A percentile compares a stretch with the other conserved stretches of the same genome.
Evolutionary conservation across 73 alveolate species (phyloP).

Genomic region (Loxodes magnus): DNA sequence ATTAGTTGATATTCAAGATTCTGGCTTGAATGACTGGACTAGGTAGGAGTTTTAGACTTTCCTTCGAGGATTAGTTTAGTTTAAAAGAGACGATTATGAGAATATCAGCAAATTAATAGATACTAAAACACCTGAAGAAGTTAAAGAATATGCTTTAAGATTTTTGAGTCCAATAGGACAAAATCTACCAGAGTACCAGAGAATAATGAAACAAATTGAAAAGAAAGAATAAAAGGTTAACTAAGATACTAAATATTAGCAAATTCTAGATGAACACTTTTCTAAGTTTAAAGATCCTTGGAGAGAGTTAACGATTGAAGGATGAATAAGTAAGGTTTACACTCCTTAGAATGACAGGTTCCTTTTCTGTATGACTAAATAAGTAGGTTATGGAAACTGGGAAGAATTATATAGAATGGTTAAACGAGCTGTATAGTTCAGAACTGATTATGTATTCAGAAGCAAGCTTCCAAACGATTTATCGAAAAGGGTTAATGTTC

Average conservation of each 20-base stretch:
- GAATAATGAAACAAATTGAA: conserved; percentile 75
- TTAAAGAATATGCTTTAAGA: conserved; percentile 61
- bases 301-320: conserved; percentile 54
- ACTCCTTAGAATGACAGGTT: conserved; percentile 61
- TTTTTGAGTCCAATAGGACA: conserved; percentile 85
- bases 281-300: conserved; percentile 34
- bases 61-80: conserved; percentile 54
- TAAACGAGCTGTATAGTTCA: conserved; percentile 69
- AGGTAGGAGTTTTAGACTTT: conserved; percentile 57
- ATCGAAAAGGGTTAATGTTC: conserved; percentile 83
- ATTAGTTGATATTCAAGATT: conserved; percentile 27
- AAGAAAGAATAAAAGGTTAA: conserved; percentile 62
- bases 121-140: conserved; percentile 76
- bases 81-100: conserved; percentile 48
- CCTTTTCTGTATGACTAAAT: conserved; percentile 70
- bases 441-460: conserved; percentile 85
- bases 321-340: conserved; percentile 60
- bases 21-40: conserved; percentile 75
- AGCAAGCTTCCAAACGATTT: conserved; percentile 88
- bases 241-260: conserved; percentile 38
- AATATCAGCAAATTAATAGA: conserved; percentile 39
- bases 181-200: conserved; percentile 78
- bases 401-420: conserved; percentile 69
- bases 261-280: conserved; percentile 22
- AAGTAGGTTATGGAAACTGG: conserved; percentile 95